Evolutionary conservation across 176 grass and related monocot genomes (phyloP).

Genomic region (Oryza rufipogon): DNA sequence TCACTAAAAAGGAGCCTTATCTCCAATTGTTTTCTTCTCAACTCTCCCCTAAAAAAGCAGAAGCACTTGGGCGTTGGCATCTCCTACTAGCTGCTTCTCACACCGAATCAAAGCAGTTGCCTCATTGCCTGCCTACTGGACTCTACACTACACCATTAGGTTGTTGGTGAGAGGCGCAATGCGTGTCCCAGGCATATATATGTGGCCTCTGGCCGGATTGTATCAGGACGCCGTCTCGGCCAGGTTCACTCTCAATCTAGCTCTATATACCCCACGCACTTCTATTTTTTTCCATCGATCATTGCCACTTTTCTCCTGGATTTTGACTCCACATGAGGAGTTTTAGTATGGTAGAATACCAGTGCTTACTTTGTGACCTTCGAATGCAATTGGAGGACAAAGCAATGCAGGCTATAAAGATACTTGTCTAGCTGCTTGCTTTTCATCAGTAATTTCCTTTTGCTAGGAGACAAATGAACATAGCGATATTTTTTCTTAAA

Average conservation of each 20-base stretch:
- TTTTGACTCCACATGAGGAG: not conserved
- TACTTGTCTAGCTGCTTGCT: not conserved
- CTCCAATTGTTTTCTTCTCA: too few species aligned
- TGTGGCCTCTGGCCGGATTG: not conserved
- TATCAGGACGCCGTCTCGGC: not conserved
- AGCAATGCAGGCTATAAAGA: not conserved
- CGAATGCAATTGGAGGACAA: not conserved
- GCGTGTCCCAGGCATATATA: not conserved
- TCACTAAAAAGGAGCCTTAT: not conserved
- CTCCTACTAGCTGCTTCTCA: not conserved
- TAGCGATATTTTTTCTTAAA: not conserved
- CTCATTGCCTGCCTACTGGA: not conserved
- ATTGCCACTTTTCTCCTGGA: not conserved
- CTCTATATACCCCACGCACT: not conserved
- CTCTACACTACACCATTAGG: not conserved
- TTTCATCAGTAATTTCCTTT: not conserved
- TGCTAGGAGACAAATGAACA: not conserved
- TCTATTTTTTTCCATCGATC: not conserved
- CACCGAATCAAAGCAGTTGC: conserved; percentile 11
- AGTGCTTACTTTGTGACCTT: too few species aligned
- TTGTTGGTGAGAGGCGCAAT: conserved; percentile 7
- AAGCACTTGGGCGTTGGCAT: not conserved
- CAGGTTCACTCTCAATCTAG: conserved; percentile 24
- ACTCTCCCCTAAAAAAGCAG: conserved; percentile 18
- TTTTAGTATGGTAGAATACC: too few species aligned